Base-by-base conservation (phyloP, 257 asterid species). In the Coffea canephora region DNA sequence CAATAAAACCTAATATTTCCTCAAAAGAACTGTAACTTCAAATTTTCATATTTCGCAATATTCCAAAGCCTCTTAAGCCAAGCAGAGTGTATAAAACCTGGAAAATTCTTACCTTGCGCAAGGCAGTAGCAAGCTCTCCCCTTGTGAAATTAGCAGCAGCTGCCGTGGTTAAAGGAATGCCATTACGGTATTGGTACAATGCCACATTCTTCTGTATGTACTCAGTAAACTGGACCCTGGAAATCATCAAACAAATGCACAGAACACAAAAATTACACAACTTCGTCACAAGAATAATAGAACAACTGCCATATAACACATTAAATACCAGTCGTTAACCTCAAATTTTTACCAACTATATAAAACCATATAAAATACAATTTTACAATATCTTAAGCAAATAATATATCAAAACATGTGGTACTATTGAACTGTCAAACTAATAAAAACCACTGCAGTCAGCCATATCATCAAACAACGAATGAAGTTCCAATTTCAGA, bases 71-170 rank as follows among this genome's bases (percentile, higher is more conserved):
- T 68, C 46, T 68, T 15, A 36, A 36, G n/a, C 48, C 72, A 68
- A 1, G 13, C 25, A 73, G 48, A 73, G 65, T 49, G 77, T 11
- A 72, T 3, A 54, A 78, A 41, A 31, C 6, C 13, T 77, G 68
- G 31, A 43, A 82, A 81, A 9, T 27, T 43, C 71, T 69, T 86
- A 95, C 98, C 97, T 96, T 96, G 23, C 98, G 86, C 87, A 96
- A 88, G 73, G 99, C 99, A 1, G 97, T 96, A 78, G 99, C 99
- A 18, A 96, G 99, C 87, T 96, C 99, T 76, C 97, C 97, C 78
- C 99, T 80, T n/a, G 97, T 96, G 87, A 90, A 94, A 82, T 92
- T 96, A 6, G 99, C 99, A 16, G 99, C 81, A 64, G 99, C 99
- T 25, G 93, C 87, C 16, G 97, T 96, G 2, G 99, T 94, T 90